A percentile compares a stretch with the other conserved stretches of the same genome.
These are phyloP conservation scores for Hypericum androsaemum DNA, from an alignment of 345 rosid species.

Conservation along the genomic window DNA sequence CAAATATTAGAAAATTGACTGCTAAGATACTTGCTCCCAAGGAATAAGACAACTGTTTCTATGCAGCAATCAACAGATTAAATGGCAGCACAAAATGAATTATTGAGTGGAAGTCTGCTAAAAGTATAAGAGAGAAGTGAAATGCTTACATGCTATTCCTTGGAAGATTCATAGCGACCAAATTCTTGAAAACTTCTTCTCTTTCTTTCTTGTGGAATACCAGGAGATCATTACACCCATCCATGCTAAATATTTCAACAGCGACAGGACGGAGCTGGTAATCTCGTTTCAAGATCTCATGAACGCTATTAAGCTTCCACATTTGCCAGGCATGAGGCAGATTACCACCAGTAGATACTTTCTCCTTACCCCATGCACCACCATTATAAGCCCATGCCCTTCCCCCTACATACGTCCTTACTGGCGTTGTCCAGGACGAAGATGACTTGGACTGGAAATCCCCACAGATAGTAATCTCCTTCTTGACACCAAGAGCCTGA, in stretches of 20 bases:
- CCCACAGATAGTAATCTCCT: conserved; percentile 52
- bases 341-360: conserved; percentile 57
- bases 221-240: conserved; percentile 94
- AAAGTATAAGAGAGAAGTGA: conserved; percentile 5
- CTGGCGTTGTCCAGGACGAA: conserved; percentile 55
- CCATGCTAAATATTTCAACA: conserved; percentile 97
- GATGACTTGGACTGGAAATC: conserved; percentile 91
- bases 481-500: conserved; percentile 98
- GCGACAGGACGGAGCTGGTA: conserved; percentile 99
- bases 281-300: conserved; percentile 95
- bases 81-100: neutral
- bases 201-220: conserved; percentile 98
- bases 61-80: no score
- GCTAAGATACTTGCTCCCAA: no score
- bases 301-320: conserved; percentile 97
- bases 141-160: conserved; percentile 81
- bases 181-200: conserved; percentile 95
- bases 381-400: conserved; percentile 99
- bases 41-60: no score
- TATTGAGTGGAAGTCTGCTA: neutral
- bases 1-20: no score
- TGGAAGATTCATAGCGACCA: conserved; percentile 91
- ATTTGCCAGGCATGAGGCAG: conserved; percentile 90
- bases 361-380: conserved; percentile 99
- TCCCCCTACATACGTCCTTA: conserved; percentile 68